These are phyloP conservation scores for Pythium utonaiense DNA, from an alignment of 352 stramenopile species.

Conservation along the genomic window DNA sequence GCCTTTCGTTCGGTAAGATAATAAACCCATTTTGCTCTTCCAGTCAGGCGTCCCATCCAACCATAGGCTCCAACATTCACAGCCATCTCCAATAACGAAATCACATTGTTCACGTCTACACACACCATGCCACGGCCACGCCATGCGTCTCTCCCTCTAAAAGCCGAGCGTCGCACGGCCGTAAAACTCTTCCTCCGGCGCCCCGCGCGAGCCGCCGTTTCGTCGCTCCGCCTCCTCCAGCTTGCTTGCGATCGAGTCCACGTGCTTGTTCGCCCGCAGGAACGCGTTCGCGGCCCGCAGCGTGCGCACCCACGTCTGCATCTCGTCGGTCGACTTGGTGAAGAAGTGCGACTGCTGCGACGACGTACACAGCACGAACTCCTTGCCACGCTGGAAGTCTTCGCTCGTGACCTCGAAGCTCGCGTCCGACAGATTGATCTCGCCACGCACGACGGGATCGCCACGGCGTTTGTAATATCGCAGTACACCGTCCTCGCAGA, in stretches of 20 bases:
- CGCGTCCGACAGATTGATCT: slow-evolving; percentile 76
- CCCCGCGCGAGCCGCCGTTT: slow-evolving; percentile 22
- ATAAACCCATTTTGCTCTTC: not conserved
- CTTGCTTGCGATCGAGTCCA: slow-evolving; percentile 32
- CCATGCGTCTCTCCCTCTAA: slow-evolving; percentile 24
- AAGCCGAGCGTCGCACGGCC: slow-evolving; percentile 79
- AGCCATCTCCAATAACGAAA: slow-evolving; percentile 5
- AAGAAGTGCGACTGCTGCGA: slow-evolving; percentile 87
- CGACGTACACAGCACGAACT: slow-evolving; percentile 80
- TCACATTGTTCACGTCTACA: slow-evolving; percentile 1
- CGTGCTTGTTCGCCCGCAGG: slow-evolving; percentile 44
- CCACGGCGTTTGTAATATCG: slow-evolving; percentile 88
- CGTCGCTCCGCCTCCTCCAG: slow-evolving; percentile 27
- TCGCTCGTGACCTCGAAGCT: slow-evolving; percentile 83
- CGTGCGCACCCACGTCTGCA: slow-evolving; percentile 77
- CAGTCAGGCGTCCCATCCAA: not conserved
- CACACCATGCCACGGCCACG: not conserved
- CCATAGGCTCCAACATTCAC: not conserved
- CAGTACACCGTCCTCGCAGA: slow-evolving; percentile 63
- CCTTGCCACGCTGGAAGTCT: slow-evolving; percentile 63
- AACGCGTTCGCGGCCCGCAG: slow-evolving; percentile 64
- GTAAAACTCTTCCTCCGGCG: slow-evolving; percentile 81
- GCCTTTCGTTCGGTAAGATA: slow-evolving; percentile 1
- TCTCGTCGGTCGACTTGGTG: slow-evolving; percentile 64
- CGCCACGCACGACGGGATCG: slow-evolving; percentile 72